Base-by-base conservation (phyloP, 257 asterid genomes). In the Przewalskia tangutica region DNA sequence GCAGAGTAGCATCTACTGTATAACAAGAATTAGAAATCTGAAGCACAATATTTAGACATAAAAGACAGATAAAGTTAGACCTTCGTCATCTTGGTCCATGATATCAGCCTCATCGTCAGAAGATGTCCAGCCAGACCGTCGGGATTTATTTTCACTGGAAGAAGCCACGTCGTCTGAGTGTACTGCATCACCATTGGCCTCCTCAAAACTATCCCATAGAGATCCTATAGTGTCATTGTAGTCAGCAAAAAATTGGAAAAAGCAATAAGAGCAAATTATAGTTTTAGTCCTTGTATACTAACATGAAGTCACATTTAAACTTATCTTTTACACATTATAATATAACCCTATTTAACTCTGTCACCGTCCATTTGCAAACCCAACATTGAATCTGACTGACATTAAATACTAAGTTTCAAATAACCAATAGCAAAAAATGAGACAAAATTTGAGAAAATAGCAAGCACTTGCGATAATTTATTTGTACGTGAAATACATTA, bases 81-180 rank as follows among this genome's bases (percentile, higher is more conserved):
- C 98, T 89, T 88, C 94, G 71, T 80, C 83, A 17, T 80, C 82
- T 84, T 90, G 88, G 44, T 93, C 95, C 97, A 91, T 92, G 44
- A 89, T 86, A 86, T 93, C 98, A n/a, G 83, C 83, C 79, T 95
- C 98, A 59, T 95, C 97, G 36, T 95, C 97, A 62, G 97, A 93
- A 54, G 97, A 86, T 62, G 97, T 89, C 98, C 98, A 95, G 80
- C 97, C 98, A 32, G 94, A 84, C 84, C 81, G 85, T 16, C 86
- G 89, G 18, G 87, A 85, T 84, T 86, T 84, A 81, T 87, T 88
- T 85, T 85, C 90, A 88, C 94, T 93, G 67, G 97, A 93, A 85
- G 98, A 91, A 86, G 93, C 93, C 66, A 91, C 90, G 54, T 92
- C 97, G 79, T 91, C 97, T 20, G 97, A 93, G 76, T 91, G 90